A percentile compares a stretch with the other conserved stretches of the same genome.
Conservation (phyloP, 805 yeast genomes). For the Pichia paraexigua region DNA sequence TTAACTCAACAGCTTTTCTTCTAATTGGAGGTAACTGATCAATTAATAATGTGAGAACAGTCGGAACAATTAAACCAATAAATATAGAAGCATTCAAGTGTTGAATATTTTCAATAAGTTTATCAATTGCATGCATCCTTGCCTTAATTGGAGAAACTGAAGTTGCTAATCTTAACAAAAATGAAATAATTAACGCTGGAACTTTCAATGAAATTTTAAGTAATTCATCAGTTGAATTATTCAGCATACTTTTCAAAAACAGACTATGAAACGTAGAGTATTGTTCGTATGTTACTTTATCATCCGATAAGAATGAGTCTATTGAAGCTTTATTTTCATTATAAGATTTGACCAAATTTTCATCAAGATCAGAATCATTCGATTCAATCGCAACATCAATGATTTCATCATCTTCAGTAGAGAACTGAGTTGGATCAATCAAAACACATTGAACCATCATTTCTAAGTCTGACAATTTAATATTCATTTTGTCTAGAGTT, state of each 20-base stretch:
- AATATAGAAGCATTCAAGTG: conserved; percentile 26
- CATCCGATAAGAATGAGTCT: conserved; percentile 31
- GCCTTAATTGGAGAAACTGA: conserved; percentile 53
- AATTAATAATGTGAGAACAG: conserved; percentile 44
- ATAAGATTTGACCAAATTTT: conserved; percentile 14
- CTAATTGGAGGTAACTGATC: conserved; percentile 48
- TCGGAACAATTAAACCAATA: conserved; percentile 51
- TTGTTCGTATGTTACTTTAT: conserved; percentile 27
- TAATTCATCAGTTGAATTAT: conserved; percentile 13
- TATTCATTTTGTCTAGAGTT: conserved; percentile 29
- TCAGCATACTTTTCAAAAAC: conserved; percentile 36
- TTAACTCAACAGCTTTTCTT: conserved; percentile 31
- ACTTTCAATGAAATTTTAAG: conserved; percentile 15
- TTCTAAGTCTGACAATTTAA: conserved; percentile 43
- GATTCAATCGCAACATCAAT: conserved; percentile 21
- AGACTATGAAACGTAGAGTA: conserved; percentile 36
- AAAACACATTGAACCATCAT: conserved; percentile 64
- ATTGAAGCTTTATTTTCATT: conserved; percentile 11
- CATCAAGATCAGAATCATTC: conserved; percentile 13
- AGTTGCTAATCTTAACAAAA: conserved; percentile 47
- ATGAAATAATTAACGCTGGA: conserved; percentile 37
- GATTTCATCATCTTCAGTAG: conserved; percentile 25
- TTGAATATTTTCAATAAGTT: conserved; percentile 31
- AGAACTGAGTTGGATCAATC: conserved; percentile 9
- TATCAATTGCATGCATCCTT: conserved; percentile 41